Base-by-base conservation (phyloP, 257 asterid genomes). In the Asclepias syriaca region DNA sequence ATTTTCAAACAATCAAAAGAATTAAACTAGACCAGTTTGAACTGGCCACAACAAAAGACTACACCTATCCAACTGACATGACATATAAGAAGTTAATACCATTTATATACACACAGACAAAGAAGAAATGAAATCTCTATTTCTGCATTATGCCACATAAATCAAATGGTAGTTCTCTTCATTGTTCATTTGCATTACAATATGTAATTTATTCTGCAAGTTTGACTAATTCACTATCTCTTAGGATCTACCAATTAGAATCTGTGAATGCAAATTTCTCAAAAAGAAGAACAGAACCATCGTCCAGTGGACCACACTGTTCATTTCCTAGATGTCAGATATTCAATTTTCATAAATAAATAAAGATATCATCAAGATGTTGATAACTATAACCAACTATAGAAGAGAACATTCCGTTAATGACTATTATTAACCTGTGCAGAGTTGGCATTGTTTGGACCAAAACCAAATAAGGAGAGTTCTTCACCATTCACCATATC, bases 401-500 rank as follows among this genome's bases (percentile, higher is more conserved):
- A 67, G 76, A 71, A 77, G 64, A 65, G 63, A 74, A 13, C 54
- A 66, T 53, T 63, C 61, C 65, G 61, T 70, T 68, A 71, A 68
- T 68, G 40, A 79, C 46, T 75, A 77, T 76, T 80, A 70, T 76
- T 80, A 70, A 94, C 97, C 96, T 91, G 97, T 49, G 97, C 80
- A 58, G 84, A 80, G 73, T 88, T 89, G 65, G 98, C 88, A 86
- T 81, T 91, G 79, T 81, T 90, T 74, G 93, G 89, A 80, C 85
- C 87, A 64, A 90, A 77, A 64, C 93, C 89, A 80, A 83, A 91
- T 60, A 91, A 85, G 74, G 98, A 90, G 78, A 94, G 93, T 78
- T 94, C 99, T 73, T 94, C 99, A 32, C 89, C 90, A 64, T 83
- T 81, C 78, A 82, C 82, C 78, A 91, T 82, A 76, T 94, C 99